Percentiles rank a stretch among this genome's conserved stretches.
phyloP scores from a whole-genome alignment of 306 rosid genomes.

The Cyamopsis tetragonoloba region DNA sequence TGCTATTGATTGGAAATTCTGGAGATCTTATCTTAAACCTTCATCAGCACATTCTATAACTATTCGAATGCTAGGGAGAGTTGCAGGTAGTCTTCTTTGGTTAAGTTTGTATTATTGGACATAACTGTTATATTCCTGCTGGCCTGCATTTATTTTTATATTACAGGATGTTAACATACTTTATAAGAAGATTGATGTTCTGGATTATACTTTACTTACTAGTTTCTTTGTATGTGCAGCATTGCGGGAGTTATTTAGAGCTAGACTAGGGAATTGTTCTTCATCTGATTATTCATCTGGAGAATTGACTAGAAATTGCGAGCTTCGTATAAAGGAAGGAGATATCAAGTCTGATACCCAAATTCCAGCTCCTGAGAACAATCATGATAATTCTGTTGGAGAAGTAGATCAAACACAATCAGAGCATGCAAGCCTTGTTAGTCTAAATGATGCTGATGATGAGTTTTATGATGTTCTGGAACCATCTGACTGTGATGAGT shows the following conservation, averaged over 20 bases:
- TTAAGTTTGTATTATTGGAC: background rate
- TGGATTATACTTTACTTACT: constrained; percentile 20
- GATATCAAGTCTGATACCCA: constrained; percentile 38
- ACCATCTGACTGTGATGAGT: constrained; percentile 53
- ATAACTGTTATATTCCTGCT: background rate
- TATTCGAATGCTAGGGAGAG: constrained; percentile 83
- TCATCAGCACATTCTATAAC: constrained; percentile 81
- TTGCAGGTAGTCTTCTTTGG: constrained; percentile 60
- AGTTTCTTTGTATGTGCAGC: constrained; percentile 50
- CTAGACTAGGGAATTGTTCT: constrained; percentile 50
- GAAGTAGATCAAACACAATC: constrained; percentile 48
- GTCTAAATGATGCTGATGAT: constrained; percentile 57
- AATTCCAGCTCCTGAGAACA: constrained; percentile 35
- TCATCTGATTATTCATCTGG: constrained; percentile 51
- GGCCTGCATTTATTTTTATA: constrained; percentile 11
- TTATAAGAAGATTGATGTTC: constrained; percentile 8
- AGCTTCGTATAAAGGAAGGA: constrained; percentile 39
- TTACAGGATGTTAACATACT: background rate
- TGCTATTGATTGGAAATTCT: constrained; percentile 92
- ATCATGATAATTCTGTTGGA: constrained; percentile 27
- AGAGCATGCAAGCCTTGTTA: constrained; percentile 49
- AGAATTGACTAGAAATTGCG: constrained; percentile 41
- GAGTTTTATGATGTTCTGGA: constrained; percentile 91
- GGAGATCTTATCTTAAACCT: constrained; percentile 77
- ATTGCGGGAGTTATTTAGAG: constrained; percentile 65